Percentiles rank a stretch among this genome's conserved stretches.
Evolutionary conservation across 208 protist genomes (phyloP).

Genomic region (Trypanosoma mega): DNA sequence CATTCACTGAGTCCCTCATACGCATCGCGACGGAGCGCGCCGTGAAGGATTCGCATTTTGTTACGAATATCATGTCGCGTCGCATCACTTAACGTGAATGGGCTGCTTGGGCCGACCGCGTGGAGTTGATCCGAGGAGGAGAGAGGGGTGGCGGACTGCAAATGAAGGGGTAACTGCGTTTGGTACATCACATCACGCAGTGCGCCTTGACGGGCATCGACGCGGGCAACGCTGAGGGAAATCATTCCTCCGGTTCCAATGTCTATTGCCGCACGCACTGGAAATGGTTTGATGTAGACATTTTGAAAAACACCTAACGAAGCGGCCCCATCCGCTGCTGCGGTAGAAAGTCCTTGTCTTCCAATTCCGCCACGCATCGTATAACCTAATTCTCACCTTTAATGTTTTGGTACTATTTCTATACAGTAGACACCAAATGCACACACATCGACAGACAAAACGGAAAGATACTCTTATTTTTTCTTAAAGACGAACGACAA

Average conservation of each 20-base stretch:
- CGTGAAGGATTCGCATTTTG: slow-evolving; percentile 69
- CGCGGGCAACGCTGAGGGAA: slow-evolving; percentile 72
- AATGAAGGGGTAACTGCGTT: slow-evolving; percentile 72
- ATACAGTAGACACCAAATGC: too few relatives aligned
- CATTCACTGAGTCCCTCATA: slow-evolving; percentile 72
- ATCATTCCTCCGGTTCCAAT: slow-evolving; percentile 76
- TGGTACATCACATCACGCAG: slow-evolving; percentile 73
- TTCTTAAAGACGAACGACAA: background rate
- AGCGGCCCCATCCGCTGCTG: slow-evolving; percentile 1
- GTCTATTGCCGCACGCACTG: slow-evolving; percentile 85
- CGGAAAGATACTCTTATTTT: slow-evolving; percentile 1
- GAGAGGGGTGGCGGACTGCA: slow-evolving; percentile 28
- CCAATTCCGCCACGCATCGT: background rate
- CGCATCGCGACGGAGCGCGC: slow-evolving; percentile 54
- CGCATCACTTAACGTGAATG: slow-evolving; percentile 55
- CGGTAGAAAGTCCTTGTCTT: background rate
- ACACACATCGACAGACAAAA: too few relatives aligned
- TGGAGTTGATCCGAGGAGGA: slow-evolving; percentile 9
- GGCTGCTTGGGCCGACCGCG: background rate
- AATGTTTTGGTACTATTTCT: too few relatives aligned
- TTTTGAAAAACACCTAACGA: slow-evolving; percentile 71
- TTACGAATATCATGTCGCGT: slow-evolving; percentile 62
- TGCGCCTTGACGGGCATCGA: slow-evolving; percentile 51
- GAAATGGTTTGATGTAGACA: slow-evolving; percentile 70
- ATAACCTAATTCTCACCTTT: too few relatives aligned